phyloP scores from a whole-genome alignment of 257 asterid species.

The Solanum chmielewskii region DNA sequence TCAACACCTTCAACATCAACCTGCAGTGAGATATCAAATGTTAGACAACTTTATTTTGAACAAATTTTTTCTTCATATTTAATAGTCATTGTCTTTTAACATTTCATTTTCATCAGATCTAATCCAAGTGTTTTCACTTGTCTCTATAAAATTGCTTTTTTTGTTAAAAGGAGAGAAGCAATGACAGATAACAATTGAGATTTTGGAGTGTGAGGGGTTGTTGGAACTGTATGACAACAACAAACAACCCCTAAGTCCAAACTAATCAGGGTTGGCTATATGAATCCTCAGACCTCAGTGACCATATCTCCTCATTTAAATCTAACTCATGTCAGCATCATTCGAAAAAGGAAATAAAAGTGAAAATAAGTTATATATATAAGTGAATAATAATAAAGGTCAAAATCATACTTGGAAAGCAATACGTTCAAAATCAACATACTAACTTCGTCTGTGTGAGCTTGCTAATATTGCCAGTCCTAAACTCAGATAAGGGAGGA shows the following conservation, averaged over 20 bases:
- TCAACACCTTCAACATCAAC: conserved; percentile 56
- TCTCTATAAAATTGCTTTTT: neutral
- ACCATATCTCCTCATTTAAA: neutral
- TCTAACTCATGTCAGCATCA: neutral
- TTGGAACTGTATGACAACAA: neutral
- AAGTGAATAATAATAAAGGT: neutral
- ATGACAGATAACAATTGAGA: neutral
- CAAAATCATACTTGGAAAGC: neutral
- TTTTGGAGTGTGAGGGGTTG: neutral
- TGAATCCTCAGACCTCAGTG: neutral
- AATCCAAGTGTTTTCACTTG: neutral
- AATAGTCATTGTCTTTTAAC: neutral
- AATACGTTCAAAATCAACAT: neutral
- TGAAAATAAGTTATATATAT: neutral
- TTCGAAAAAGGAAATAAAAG: neutral
- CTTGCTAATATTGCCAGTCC: neutral
- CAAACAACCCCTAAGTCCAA: neutral
- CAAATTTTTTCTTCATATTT: neutral
- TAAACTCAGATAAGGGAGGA: neutral
- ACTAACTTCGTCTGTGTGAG: neutral
- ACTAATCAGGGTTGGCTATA: neutral
- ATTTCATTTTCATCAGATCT: neutral
- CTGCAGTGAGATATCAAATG: conserved; percentile 14
- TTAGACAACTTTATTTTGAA: neutral
- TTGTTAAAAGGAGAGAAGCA: neutral